Evolutionary conservation across 2,329 filamentous ascomycete genomes (phyloP), one percentile per base, ranked within the genome.

Genomic region (Diaporthe batatas): DNA sequence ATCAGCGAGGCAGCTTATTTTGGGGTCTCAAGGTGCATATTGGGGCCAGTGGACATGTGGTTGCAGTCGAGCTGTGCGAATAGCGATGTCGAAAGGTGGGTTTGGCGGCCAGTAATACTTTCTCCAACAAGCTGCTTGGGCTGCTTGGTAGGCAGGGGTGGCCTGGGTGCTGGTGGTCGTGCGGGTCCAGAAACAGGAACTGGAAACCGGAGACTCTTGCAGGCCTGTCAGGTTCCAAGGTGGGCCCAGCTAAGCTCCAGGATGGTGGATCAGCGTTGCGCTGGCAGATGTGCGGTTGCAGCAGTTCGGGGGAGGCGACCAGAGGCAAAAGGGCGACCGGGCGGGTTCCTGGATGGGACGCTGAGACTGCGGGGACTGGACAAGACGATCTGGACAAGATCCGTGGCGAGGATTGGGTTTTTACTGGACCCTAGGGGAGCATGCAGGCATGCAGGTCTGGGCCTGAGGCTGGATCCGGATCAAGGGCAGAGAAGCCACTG

Each of bases 1-100:
- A 70, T 70, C 68, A 62, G 68, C 68, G 36, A 70, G 47, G 57
- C 68, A 34, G 68, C 47, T 70, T 70, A 53, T 70, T 34, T 70
- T 70, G 55, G 44, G 39, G 68, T 70, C 68, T 62, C 57, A 44
- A 34, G 34, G 55, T 70, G 68, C 68, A 62, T 70, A 25, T 55
- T 59, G 54, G 68, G 57, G 68, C 68, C 44, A 11, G 18, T 54
- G 55, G 55, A 70, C 47, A 53, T 67, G 62, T 23, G 32, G 47
- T 53, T 67, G 47, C 62, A 67, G 62, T 44, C 34, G 68, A 53
- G 68, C 25, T 62, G 68, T 53, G 34, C 34, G 44, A 44, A 62
- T 54, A 39, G 23, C 62, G 68, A 39, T 53, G 68, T 34, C 44
- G 68, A 44, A 62, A 47, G 55, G 44, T 32, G 53, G 68, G 68